Conservation (phyloP, 768 basidiomycete species). For the Trametes elegans region DNA sequence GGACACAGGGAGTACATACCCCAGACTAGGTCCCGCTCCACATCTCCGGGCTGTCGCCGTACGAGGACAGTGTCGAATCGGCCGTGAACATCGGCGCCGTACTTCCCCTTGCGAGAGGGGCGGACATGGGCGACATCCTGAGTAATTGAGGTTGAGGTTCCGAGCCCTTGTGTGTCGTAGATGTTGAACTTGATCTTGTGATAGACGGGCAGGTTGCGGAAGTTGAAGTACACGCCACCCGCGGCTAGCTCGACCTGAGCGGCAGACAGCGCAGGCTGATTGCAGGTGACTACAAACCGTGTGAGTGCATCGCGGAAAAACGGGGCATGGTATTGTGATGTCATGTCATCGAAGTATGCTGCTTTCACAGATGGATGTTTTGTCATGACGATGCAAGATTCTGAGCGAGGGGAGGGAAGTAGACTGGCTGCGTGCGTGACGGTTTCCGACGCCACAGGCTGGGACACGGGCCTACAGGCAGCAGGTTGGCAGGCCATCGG, state of each 20-base stretch:
- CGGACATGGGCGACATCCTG: conserved; percentile 3
- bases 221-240: neutral
- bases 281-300: neutral
- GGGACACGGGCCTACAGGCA: no score
- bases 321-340: neutral
- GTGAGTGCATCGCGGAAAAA: conserved; percentile 8
- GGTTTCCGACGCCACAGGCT: no score
- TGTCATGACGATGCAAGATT: neutral
- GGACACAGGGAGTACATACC: no score
- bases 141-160: neutral
- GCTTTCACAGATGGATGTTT: neutral
- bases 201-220: conserved; percentile 9
- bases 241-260: neutral
- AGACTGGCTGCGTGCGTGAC: no score
- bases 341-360: neutral
- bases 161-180: neutral
- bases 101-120: neutral
- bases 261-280: neutral
- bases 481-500: no score
- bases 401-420: neutral
- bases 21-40: no score
- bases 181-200: conserved; percentile 10
- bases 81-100: neutral
- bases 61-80: conserved; percentile 10
- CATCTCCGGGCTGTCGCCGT: no score